Base-by-base conservation (phyloP, 768 basidiomycete genomes). In the Naganishia vaughanmartiniae region DNA sequence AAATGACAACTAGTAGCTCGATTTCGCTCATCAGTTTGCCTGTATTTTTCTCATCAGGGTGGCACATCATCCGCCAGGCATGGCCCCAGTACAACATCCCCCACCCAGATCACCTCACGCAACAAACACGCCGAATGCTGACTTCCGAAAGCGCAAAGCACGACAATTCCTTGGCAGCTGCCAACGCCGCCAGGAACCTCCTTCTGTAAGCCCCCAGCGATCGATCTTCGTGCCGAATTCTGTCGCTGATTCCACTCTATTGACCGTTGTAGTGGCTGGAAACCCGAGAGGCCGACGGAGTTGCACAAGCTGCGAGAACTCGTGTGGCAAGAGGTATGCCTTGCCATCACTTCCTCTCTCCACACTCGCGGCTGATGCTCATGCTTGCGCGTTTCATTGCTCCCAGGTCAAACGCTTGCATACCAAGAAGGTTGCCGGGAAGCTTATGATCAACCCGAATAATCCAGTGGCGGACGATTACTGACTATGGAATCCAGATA, bases 301-400 rank as follows among this genome's bases (percentile, higher is more conserved):
- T 48, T 79, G 28, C 66, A 57, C 21, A 77, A 78, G 66, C 60
- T 82, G 55, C 56, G 81, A 58, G 78, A 82, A 67, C 71, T 75
- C 7, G 70, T 81, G n/a, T 82, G 80, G 80, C 66, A 69, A n/a
- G 81, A 82, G 74, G 76, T 77, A 66, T 75, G 77, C 48, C 10
- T 21, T 51, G 19, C 24, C 17, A 3, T 39, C n/a, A 6, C 33
- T 15, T 31, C 21, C 48, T 24, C 4, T 51, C 12, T 12, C 2
- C 17, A 26, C 57, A 54, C 24, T 31, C 26, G 26, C 45, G 34
- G 7, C 15, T 42, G n/a, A n/a, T 42, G 42, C 14, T 42, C 10
- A 15, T 9, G 2, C 15, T 42, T 9, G 2, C 17, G 9, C 24
- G 11, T 19, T 46, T 17, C 11, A 12, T 26, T 24, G 30, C 5